Percentiles rank a stretch among this genome's conserved stretches.
phyloP scores from a whole-genome alignment of 768 basidiomycete species.

The Boletus fagicola region DNA sequence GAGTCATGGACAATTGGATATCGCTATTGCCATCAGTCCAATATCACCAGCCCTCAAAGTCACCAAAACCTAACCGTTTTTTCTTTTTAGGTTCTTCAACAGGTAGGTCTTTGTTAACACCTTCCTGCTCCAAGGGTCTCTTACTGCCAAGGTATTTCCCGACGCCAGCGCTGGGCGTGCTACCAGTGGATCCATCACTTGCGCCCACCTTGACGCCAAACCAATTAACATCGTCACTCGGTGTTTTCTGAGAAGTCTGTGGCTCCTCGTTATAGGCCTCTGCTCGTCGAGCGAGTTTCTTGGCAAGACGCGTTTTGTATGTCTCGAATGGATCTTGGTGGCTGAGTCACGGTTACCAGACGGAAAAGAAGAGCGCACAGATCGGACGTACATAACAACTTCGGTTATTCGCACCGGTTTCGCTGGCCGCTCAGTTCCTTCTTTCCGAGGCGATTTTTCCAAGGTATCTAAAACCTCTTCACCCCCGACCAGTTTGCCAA shows the following conservation, averaged over 20 bases:
- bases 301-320: slow-evolving; percentile 80
- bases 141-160: slow-evolving; percentile 76
- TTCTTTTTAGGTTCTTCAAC: slow-evolving; percentile 69
- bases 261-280: slow-evolving; percentile 32
- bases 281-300: slow-evolving; percentile 56
- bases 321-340: slow-evolving; percentile 95
- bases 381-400: slow-evolving; percentile 69
- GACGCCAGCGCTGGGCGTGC: slow-evolving; percentile 45
- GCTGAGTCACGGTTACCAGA: slow-evolving; percentile 38
- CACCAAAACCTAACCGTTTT: slow-evolving; percentile 84
- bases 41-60: slow-evolving; percentile 76
- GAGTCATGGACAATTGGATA: not conserved
- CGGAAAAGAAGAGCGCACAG: not conserved
- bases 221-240: slow-evolving; percentile 77
- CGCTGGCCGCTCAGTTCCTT: slow-evolving; percentile 82
- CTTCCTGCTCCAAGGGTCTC: slow-evolving; percentile 37
- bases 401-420: slow-evolving; percentile 86
- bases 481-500: slow-evolving; percentile 95
- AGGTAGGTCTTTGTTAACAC: slow-evolving; percentile 11
- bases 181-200: slow-evolving; percentile 35
- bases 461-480: slow-evolving; percentile 85
- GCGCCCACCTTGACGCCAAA: slow-evolving; percentile 82
- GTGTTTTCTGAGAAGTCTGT: slow-evolving; percentile 47
- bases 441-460: slow-evolving; percentile 77
- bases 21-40: not conserved